Evolutionary conservation across 192 early-diverging fungal species (phyloP).

Genomic region (Coemansia sp.): DNA sequence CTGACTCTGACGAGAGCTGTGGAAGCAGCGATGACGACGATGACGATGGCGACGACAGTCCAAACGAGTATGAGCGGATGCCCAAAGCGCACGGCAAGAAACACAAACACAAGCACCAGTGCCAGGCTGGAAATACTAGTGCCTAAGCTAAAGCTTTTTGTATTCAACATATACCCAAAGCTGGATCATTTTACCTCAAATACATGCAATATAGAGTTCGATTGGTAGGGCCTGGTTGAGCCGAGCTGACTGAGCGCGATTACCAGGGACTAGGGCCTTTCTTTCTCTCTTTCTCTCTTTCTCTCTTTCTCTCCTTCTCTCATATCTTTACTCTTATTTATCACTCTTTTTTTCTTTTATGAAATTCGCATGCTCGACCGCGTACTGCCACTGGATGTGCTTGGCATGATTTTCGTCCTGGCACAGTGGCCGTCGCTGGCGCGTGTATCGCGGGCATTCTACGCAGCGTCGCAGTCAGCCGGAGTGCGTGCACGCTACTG

Average conservation of each 20-base stretch:
- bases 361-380: conserved; percentile 17
- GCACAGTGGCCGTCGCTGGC: conserved; percentile 56
- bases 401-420: conserved; percentile 47
- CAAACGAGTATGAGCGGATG: conserved; percentile 58
- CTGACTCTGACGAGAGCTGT: conserved; percentile 46
- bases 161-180: not conserved
- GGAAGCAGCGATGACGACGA: conserved; percentile 13
- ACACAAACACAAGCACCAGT: conserved; percentile 13
- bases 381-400: conserved; percentile 49
- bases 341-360: not conserved
- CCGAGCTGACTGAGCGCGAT: not conserved
- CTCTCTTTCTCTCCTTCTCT: not conserved
- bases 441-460: conserved; percentile 35
- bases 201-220: no score
- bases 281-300: not conserved
- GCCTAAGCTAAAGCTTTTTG: not conserved
- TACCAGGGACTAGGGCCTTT: no score
- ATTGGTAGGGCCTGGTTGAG: not conserved
- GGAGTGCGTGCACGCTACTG: conserved; percentile 48
- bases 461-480: conserved; percentile 34
- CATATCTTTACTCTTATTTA: not conserved
- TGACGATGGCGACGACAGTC: conserved; percentile 24
- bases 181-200: not conserved
- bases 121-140: not conserved
- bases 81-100: conserved; percentile 17